Percentiles rank a stretch among this genome's conserved stretches.
These are phyloP conservation scores for Glaciozyma martinii DNA, from an alignment of 768 basidiomycete genomes.

Conservation along the genomic window DNA sequence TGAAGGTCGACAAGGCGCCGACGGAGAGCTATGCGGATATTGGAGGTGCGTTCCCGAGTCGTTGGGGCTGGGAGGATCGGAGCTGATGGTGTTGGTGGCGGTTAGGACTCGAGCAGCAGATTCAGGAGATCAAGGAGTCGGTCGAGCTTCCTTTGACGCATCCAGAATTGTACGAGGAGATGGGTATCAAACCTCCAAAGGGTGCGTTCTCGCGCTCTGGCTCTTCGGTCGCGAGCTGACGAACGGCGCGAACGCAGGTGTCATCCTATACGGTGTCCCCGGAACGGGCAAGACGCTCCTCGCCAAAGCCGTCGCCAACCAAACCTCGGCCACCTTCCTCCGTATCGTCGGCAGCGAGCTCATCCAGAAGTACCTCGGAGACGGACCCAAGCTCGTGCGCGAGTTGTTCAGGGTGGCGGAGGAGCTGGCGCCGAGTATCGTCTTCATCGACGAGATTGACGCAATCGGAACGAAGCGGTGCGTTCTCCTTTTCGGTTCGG, in stretches of 20 bases:
- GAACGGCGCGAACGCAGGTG: constrained; percentile 43
- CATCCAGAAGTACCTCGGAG: constrained; percentile 98
- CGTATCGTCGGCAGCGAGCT: constrained; percentile 96
- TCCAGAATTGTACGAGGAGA: constrained; percentile 97
- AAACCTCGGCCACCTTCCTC: constrained; percentile 95
- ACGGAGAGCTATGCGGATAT: constrained; percentile 98
- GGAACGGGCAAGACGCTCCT: constrained; percentile 97
- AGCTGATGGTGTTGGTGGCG: not conserved
- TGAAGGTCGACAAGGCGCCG: constrained; percentile 85
- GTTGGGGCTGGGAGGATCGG: not conserved
- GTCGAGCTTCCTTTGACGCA: constrained; percentile 96
- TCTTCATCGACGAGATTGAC: constrained; percentile 99
- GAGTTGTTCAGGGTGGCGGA: constrained; percentile 95
- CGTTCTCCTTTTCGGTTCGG: constrained; percentile 30
- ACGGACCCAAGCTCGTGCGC: constrained; percentile 94
- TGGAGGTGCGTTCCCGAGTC: constrained; percentile 48
- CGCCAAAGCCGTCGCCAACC: constrained; percentile 95
- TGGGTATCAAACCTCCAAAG: constrained; percentile 99
- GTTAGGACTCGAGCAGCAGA: constrained; percentile 72
- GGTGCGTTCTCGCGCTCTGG: constrained; percentile 37
- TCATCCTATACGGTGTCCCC: constrained; percentile 96
- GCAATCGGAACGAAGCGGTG: constrained; percentile 96
- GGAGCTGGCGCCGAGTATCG: constrained; percentile 95
- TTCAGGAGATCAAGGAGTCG: constrained; percentile 99
- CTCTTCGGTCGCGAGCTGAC: not conserved